Evolutionary conservation across 345 rosid genomes (phyloP).

Genomic region (Toxicodendron radicans): DNA sequence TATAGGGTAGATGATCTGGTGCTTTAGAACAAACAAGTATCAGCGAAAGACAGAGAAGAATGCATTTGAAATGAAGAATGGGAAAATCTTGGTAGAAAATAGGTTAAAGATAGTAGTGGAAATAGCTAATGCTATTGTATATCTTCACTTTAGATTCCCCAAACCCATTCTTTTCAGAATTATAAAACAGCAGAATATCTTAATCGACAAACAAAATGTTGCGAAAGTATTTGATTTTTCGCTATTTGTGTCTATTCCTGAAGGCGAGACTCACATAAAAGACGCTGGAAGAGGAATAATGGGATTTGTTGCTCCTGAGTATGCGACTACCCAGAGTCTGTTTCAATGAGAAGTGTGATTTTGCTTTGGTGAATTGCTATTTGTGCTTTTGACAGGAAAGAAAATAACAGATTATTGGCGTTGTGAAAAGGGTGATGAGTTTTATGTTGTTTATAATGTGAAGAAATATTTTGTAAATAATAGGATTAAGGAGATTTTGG

Average conservation of each 20-base stretch:
- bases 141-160: neutral
- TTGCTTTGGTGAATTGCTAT: neutral
- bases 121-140: neutral
- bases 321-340: neutral
- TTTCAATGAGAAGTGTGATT: conserved; percentile 28
- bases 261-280: conserved; percentile 13
- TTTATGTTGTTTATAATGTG: neutral
- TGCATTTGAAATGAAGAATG: neutral
- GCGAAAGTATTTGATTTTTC: neutral
- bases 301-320: conserved; percentile 11
- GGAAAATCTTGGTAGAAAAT: neutral
- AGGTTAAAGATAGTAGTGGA: neutral
- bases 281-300: neutral
- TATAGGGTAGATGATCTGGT: neutral
- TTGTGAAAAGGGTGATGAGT: neutral
- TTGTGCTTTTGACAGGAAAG: neutral
- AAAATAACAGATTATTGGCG: neutral
- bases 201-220: conserved; percentile 2
- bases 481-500: too few species aligned
- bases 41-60: neutral
- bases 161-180: conserved; percentile 21
- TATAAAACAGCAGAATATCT: conserved; percentile 2
- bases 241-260: conserved; percentile 18
- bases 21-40: neutral
- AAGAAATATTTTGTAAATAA: conserved; percentile 4